Conservation (phyloP, 2,329 filamentous ascomycete genomes). For the Lachnellula occidentalis region DNA sequence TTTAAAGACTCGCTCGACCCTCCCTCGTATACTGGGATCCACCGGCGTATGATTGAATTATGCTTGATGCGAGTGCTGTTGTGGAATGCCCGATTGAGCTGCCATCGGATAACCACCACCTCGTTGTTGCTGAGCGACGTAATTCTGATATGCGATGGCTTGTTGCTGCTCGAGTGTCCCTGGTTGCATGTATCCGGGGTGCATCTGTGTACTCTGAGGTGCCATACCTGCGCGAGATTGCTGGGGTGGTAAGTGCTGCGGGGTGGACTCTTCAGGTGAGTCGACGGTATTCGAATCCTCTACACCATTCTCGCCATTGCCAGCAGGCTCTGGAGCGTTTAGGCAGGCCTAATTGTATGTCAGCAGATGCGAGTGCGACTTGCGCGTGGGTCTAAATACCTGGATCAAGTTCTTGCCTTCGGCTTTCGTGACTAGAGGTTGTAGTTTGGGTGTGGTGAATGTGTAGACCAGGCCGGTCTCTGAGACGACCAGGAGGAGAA, state of each 20-base stretch:
- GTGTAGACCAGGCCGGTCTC: slow-evolving; percentile 97
- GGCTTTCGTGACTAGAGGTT: slow-evolving; percentile 95
- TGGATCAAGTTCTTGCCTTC: slow-evolving; percentile 99
- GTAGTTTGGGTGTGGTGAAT: slow-evolving; percentile 96
- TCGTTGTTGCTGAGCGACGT: slow-evolving; percentile 67
- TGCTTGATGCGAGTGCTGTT: slow-evolving; percentile 76
- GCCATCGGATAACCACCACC: slow-evolving; percentile 74
- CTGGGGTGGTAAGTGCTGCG: slow-evolving; percentile 66
- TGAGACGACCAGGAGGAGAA: slow-evolving; percentile 90
- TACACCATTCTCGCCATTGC: slow-evolving; percentile 75
- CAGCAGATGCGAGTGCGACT: slow-evolving; percentile 26
- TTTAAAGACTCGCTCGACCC: slow-evolving; percentile 31
- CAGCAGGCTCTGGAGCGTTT: slow-evolving; percentile 86
- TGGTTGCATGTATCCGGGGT: slow-evolving; percentile 55
- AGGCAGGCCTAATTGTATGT: slow-evolving; percentile 69
- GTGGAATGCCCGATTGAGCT: slow-evolving; percentile 70
- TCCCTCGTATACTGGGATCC: slow-evolving; percentile 22
- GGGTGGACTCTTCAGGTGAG: slow-evolving; percentile 82
- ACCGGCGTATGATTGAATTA: slow-evolving; percentile 36
- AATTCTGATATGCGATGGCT: slow-evolving; percentile 77
- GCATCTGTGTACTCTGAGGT: slow-evolving; percentile 53
- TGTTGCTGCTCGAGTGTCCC: slow-evolving; percentile 59
- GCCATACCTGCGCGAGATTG: slow-evolving; percentile 59
- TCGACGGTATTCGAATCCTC: slow-evolving; percentile 74
- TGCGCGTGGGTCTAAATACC: slow-evolving; percentile 45